Base-by-base conservation (phyloP, 768 basidiomycete genomes). In the Boletus rubescentipes region DNA sequence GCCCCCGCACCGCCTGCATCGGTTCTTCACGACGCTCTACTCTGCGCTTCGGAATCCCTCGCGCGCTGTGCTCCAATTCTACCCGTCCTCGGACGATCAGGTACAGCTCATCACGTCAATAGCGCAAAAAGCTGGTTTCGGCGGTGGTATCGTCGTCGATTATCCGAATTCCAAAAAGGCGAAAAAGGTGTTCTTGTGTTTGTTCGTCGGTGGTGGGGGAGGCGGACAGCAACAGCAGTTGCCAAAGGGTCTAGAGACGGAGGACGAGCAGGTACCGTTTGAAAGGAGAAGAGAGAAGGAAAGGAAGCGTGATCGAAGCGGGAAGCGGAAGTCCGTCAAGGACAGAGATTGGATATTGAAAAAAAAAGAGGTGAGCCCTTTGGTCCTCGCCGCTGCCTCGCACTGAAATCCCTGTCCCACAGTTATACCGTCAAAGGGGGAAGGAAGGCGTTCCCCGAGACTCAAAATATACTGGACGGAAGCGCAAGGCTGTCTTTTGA, bases 121-220 rank as follows among this genome's bases (percentile, higher is more conserved):
- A 59, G 97, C 97, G 4, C 93, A 93, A 65, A 88, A 85, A 62
- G 93, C 96, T 8, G 97, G 97, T 2, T 99, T 99, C 69, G 93
- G 94, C 5, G 97, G 97, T 49, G 97, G 97, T 55, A 72, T 99
- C 34, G 89, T 98, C 21, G 91, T 99, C 36, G 97, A 99, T 73
- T 99, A 93, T 68, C 95, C 96, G 1, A 97, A 98, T 72, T 95
- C 93, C 0, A 91, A 90, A 64, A 99, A 95, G 71, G 96, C 94
- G 20, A 84, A 82, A 65, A 99, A 98, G 73, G 88, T 98, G 53
- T 99, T 94, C 69, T 66, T 99, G 54, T 95, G 94, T 67, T 74
- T 99, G 51, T 91, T 91, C 69, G 91, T 97, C 4, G 97, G 96
- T 30, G 79, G 85, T 16, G 89, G 87, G 11, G 85, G 82, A 12